Conservation (phyloP, 352 stramenopile genomes). For the Phytopythium delawarense region DNA sequence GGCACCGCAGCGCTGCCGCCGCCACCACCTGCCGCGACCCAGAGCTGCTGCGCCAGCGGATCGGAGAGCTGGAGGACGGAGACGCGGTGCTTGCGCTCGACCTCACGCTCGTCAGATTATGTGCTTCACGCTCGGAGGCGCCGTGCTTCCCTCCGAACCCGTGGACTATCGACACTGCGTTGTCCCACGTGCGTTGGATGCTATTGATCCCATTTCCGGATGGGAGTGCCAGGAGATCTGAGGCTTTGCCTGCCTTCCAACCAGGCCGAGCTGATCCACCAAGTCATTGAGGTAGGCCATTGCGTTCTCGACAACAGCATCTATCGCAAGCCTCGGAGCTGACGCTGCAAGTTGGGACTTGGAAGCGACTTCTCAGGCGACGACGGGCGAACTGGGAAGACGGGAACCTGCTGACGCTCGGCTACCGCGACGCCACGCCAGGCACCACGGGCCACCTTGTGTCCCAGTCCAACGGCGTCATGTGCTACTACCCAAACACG, state of each 20-base stretch:
- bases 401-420: constrained; percentile 62
- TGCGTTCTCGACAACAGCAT: neutral
- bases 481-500: constrained; percentile 77
- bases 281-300: constrained; percentile 31
- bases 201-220: neutral
- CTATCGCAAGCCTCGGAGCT: too few relatives aligned
- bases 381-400: constrained; percentile 38
- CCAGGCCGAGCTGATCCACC: constrained; percentile 42
- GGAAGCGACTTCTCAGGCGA: constrained; percentile 33
- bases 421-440: constrained; percentile 50
- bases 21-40: constrained; percentile 7
- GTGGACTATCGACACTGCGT: constrained; percentile 25
- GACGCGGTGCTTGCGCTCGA: constrained; percentile 29
- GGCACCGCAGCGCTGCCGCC: constrained; percentile 13
- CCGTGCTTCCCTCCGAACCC: constrained; percentile 21
- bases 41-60: constrained; percentile 8
- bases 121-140: constrained; percentile 3
- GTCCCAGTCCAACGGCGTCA: constrained; percentile 48
- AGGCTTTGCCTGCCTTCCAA: constrained; percentile 7
- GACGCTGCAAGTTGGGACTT: neutral
- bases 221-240: neutral
- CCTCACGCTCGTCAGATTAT: constrained; percentile 33
- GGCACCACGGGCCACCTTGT: constrained; percentile 44
- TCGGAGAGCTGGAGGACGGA: constrained; percentile 8
- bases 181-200: constrained; percentile 29